phyloP scores from a whole-genome alignment of 371 early-diverging fungal genomes.

The Mucor lusitanicus region DNA sequence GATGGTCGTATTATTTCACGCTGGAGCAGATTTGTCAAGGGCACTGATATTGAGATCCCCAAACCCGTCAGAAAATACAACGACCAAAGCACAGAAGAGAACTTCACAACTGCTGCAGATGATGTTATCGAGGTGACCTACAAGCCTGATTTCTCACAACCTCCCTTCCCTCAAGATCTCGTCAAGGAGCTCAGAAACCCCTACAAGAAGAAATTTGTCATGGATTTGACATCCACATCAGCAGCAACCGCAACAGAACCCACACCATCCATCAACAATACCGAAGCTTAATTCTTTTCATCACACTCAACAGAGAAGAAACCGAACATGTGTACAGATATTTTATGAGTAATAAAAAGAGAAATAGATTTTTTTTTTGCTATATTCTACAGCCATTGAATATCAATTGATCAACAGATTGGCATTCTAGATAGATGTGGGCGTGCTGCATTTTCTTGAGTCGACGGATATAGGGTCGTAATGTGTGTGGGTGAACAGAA shows the following conservation, averaged over 20 bases:
- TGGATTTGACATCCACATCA: not conserved
- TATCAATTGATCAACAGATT: conserved; percentile 7
- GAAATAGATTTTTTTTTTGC: not conserved
- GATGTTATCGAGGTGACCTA: conserved; percentile 38
- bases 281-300: not conserved
- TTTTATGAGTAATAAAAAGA: not conserved
- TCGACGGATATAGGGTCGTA: conserved; percentile 5
- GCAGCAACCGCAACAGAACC: not conserved
- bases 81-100: conserved; percentile 38
- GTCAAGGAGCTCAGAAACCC: conserved; percentile 45
- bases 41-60: conserved; percentile 50
- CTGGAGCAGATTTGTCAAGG: conserved; percentile 47
- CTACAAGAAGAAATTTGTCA: conserved; percentile 29
- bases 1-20: conserved; percentile 41
- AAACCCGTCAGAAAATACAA: conserved; percentile 45
- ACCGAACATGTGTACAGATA: conserved; percentile 14
- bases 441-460: conserved; percentile 1
- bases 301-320: not conserved
- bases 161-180: conserved; percentile 42
- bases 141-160: conserved; percentile 18
- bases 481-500: not conserved
- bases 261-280: not conserved
- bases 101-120: conserved; percentile 40
- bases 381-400: conserved; percentile 14
- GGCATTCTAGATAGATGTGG: conserved; percentile 1